These are phyloP conservation scores for Blastomyces emzantsi DNA, from an alignment of 2,329 filamentous ascomycete species.

Conservation along the genomic window DNA sequence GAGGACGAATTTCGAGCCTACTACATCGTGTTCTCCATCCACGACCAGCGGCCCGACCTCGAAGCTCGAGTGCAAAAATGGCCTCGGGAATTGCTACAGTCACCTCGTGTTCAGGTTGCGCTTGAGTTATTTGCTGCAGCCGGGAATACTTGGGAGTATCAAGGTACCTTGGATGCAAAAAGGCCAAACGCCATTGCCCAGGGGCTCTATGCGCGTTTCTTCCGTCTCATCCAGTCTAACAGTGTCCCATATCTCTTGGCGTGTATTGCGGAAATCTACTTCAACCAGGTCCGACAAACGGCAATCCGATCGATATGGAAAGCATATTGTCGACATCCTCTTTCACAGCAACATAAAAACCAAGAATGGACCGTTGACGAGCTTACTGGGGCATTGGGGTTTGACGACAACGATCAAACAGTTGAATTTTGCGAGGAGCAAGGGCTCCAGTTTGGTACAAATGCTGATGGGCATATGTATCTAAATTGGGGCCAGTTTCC, in stretches of 20 bases:
- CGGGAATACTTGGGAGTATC: constrained; percentile 44
- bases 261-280: constrained; percentile 55
- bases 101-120: constrained; percentile 47
- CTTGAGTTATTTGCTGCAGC: constrained; percentile 50
- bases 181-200: constrained; percentile 47
- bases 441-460: constrained; percentile 43
- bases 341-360: constrained; percentile 41
- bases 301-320: constrained; percentile 49
- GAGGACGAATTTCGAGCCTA: constrained; percentile 58
- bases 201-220: constrained; percentile 51
- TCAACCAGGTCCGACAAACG: constrained; percentile 49
- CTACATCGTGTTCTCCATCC: constrained; percentile 49
- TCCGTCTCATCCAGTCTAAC: constrained; percentile 46
- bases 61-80: constrained; percentile 51
- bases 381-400: constrained; percentile 44
- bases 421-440: constrained; percentile 46
- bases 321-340: constrained; percentile 41
- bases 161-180: constrained; percentile 43
- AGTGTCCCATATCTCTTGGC: constrained; percentile 54
- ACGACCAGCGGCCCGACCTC: constrained; percentile 44
- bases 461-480: constrained; percentile 40
- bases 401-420: constrained; percentile 48
- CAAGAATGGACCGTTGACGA: constrained; percentile 50
- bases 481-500: constrained; percentile 42
- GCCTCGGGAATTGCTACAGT: constrained; percentile 42